phyloP scores from a whole-genome alignment of 2,329 filamentous ascomycete species.

The Xylaria sp. region DNA sequence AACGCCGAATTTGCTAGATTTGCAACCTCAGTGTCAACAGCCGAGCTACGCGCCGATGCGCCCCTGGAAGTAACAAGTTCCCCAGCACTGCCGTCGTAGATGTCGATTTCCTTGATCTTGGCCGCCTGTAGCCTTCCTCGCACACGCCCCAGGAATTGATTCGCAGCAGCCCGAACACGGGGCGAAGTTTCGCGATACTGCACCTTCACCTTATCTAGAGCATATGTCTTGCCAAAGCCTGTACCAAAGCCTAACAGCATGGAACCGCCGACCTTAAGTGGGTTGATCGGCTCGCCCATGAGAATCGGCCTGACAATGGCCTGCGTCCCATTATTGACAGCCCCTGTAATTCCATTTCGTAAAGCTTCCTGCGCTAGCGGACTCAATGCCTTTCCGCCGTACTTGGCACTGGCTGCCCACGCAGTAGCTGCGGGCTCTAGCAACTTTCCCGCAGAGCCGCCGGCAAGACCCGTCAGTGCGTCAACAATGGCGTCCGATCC shows the following conservation, averaged over 20 bases:
- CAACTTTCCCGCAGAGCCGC: conserved; percentile 1
- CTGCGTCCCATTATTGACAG: conserved; percentile 1
- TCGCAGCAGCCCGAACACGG: too few relatives aligned
- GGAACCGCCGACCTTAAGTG: not conserved
- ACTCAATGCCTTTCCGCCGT: not conserved
- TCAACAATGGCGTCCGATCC: not conserved
- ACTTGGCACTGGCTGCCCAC: not conserved
- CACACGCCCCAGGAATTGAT: too few relatives aligned
- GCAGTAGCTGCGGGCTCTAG: not conserved
- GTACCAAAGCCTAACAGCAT: not conserved
- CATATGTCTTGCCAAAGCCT: too few relatives aligned
- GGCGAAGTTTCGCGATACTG: too few relatives aligned
- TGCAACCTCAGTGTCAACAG: too few relatives aligned
- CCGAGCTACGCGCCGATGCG: too few relatives aligned
- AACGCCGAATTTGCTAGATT: too few relatives aligned
- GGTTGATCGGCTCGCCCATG: conserved; percentile 9
- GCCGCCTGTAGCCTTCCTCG: too few relatives aligned
- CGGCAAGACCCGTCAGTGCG: not conserved
- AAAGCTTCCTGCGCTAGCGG: not conserved
- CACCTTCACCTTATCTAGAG: too few relatives aligned
- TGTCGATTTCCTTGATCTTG: too few relatives aligned
- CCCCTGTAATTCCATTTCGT: not conserved
- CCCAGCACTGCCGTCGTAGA: too few relatives aligned
- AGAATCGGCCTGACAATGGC: conserved; percentile 6
- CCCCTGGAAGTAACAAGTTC: too few relatives aligned